Percentiles rank a stretch among this genome's conserved stretches.
Evolutionary conservation across 768 basidiomycete genomes (phyloP).

Genomic region (Hygrocybe coccinea): DNA sequence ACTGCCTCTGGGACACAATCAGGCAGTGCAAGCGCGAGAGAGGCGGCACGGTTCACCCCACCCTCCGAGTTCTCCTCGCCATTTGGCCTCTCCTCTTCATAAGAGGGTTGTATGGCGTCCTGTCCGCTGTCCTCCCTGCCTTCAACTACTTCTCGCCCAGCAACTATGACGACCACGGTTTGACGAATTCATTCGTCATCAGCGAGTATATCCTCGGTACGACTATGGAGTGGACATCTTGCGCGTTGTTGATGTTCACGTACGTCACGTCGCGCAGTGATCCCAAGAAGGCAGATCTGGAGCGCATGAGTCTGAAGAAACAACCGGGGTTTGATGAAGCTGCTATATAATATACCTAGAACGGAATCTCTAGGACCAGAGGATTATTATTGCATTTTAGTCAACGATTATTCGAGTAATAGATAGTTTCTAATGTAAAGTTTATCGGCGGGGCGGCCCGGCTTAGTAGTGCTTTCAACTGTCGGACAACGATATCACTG

Average conservation of each 20-base stretch:
- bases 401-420: too few species aligned
- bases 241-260: constrained; percentile 19
- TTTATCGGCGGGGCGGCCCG: too few species aligned
- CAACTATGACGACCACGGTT: constrained; percentile 21
- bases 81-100: constrained; percentile 32
- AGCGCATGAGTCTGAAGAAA: background rate
- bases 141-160: constrained; percentile 25
- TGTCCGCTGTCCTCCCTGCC: constrained; percentile 20
- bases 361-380: too few species aligned
- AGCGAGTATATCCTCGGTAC: constrained; percentile 27
- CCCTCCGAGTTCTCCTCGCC: constrained; percentile 24
- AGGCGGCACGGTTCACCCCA: constrained; percentile 23
- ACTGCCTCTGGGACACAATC: constrained; percentile 26
- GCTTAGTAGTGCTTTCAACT: background rate
- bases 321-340: too few species aligned
- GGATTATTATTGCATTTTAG: too few species aligned
- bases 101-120: constrained; percentile 31
- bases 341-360: too few species aligned
- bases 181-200: constrained; percentile 20
- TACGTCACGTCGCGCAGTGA: constrained; percentile 21
- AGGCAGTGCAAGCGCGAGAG: constrained; percentile 17
- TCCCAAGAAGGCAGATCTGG: constrained; percentile 7
- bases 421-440: too few species aligned
- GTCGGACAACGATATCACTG: background rate
- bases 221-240: constrained; percentile 26